These are phyloP conservation scores for Syzygium aromaticum DNA, from an alignment of 345 rosid species.

Conservation along the genomic window DNA sequence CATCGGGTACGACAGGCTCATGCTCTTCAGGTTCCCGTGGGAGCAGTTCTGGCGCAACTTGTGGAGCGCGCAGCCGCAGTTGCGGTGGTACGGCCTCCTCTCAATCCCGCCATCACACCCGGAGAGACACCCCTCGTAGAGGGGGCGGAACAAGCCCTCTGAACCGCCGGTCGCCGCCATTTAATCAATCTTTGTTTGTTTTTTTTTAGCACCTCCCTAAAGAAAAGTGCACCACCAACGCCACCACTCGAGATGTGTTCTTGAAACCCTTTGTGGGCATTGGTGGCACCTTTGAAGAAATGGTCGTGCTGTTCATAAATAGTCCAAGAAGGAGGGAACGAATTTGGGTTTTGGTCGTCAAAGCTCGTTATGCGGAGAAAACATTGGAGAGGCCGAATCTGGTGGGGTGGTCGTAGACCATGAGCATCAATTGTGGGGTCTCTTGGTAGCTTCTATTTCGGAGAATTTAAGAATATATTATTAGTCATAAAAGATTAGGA, in stretches of 20 bases:
- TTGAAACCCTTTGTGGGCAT: neutral
- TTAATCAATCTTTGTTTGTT: neutral
- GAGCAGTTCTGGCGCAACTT: conserved; percentile 4
- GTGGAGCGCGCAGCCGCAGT: conserved; percentile 34
- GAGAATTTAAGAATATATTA: neutral
- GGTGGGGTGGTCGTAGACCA: neutral
- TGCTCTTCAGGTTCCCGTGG: conserved; percentile 4
- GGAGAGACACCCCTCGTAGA: conserved; percentile 53
- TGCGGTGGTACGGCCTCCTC: conserved; percentile 44
- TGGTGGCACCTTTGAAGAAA: neutral
- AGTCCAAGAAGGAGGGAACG: neutral
- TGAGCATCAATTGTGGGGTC: neutral
- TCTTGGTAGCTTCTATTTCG: neutral
- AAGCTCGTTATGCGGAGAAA: neutral
- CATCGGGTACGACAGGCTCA: conserved; percentile 40
- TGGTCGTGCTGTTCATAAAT: neutral
- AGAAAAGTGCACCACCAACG: neutral
- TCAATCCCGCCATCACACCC: conserved; percentile 30
- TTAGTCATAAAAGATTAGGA: neutral
- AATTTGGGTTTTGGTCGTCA: neutral
- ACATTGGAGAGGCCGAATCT: neutral
- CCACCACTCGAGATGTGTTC: neutral
- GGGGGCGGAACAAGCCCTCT: conserved; percentile 41
- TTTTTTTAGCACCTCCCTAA: neutral
- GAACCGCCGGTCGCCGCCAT: conserved; percentile 42